Base-by-base conservation (phyloP, 2,329 filamentous ascomycete genomes). In the Monosporascus sp. region DNA sequence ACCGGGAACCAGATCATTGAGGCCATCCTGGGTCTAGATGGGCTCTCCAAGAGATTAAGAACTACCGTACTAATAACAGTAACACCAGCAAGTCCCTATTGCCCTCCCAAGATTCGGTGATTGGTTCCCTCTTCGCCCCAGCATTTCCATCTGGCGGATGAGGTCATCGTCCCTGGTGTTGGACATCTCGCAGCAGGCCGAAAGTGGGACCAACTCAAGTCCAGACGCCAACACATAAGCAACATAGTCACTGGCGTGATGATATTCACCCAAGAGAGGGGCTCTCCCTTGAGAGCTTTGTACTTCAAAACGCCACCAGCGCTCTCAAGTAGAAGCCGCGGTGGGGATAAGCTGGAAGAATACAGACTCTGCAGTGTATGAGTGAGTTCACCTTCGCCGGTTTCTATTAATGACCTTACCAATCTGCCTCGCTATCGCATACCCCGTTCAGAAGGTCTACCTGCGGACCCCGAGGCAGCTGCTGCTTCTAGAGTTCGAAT, bases 391-490 rank as follows among this genome's bases (percentile, higher is more conserved):
- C 11, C 27, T 31, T 31, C 27, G 11, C 9, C 3, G 27, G 36
- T 75, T 75, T 51, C 69, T 80, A 0, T 71, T 71, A 0, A 64
- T 76, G 2, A 71, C 71, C 0, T 68, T 82, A n/a, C 80, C 80
- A 0, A 52, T 75, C 4, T 71, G 75, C 4, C 52, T 73, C 6
- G 54, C 64, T 2, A 57, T 73, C 0, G 62, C 79, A 2, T 81
- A 77, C 51, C 41, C 70, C 0, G 67, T 81, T 3, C 78, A 80
- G 54, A 77, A 73, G 46, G 63, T 77, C 25, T 82, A 82, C 54
- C 69, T 85, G 1, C 72, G 75, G 6, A 83, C 80, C 0, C 82
- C 80, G 0, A 74, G 80, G 0, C 81, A 83, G 57, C 66, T 85
- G 3, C 76, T 80, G 38, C 72, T 79, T 14, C 62, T 83, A 27